Base-by-base conservation (phyloP, 139 green algal species). In the Astrephomene gubernaculifera region DNA sequence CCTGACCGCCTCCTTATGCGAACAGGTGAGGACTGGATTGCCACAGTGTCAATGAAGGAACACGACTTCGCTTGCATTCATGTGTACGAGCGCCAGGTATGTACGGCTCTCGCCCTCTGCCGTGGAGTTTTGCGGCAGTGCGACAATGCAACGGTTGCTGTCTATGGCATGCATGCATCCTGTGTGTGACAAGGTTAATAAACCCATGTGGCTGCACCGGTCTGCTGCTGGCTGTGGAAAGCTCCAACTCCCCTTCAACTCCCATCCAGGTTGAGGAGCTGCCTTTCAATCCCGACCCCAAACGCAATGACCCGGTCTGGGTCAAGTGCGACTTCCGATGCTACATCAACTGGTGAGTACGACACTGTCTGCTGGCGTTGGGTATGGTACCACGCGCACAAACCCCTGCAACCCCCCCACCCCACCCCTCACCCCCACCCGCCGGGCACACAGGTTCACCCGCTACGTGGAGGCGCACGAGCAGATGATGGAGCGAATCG, bases 71-170 rank as follows among this genome's bases (percentile, higher is more conserved):
- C 45, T 4, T 68, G 36, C 79, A 78, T 86, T 1, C 79, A 86
- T 25, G 79, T 86, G 49, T 86, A 86, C 49, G 79, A 86, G 27
- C 79, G 79, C 5, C 79, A 86, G 79, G 79, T 86, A 38, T 79
- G 44, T 65, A 31, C 6, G 3, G n/a, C 10, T 3, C 49, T 57
- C 49, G 49, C 49, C 49, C 14, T 17, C 49, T 17, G 49, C 49
- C 49, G 17, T 57, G 21, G 4, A 4, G 64, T 43, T 71, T 1
- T 1, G 4, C 25, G 64, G 33, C 25, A 4, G 35, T 4, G 63
- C 31, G 33, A 5, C 19, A 12, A 41, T 31, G n/a, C 4, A 21
- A 71, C 12, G 5, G 29, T n/a, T n/a, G n/a, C n/a, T n/a, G n/a
- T n/a, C n/a, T n/a, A n/a, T n/a, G n/a, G n/a, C n/a, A n/a, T n/a